Percentiles rank a stretch among this genome's conserved stretches.
These are phyloP conservation scores for Pugionium cornutum DNA, from an alignment of 345 rosid genomes.

Conservation along the genomic window DNA sequence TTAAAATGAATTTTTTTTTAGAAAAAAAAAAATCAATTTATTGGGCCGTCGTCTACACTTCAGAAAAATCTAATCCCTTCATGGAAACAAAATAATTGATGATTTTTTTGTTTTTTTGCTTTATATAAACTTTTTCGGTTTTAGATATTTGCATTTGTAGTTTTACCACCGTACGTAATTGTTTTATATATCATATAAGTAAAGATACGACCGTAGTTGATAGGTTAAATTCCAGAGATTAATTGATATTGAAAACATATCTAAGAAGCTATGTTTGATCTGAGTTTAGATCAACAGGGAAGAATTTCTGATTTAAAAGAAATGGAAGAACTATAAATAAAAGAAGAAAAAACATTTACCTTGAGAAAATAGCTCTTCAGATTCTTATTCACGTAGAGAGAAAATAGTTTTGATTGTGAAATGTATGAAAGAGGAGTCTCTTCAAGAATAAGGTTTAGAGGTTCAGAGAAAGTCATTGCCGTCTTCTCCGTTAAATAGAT, in stretches of 20 bases:
- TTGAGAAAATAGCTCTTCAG: conserved; percentile 31
- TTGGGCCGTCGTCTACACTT: conserved; percentile 18
- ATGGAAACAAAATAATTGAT: too few species aligned
- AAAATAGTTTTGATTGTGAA: not conserved
- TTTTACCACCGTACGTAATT: too few species aligned
- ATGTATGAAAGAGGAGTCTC: conserved; percentile 19
- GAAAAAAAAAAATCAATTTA: not conserved
- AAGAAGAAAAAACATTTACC: conserved; percentile 19
- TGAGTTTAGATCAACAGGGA: not conserved
- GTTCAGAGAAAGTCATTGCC: conserved; percentile 32
- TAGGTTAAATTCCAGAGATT: not conserved
- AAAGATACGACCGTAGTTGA: too few species aligned
- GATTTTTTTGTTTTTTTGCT: too few species aligned
- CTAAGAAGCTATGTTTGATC: not conserved
- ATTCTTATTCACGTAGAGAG: conserved; percentile 16
- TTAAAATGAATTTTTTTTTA: not conserved
- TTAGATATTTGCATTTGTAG: too few species aligned
- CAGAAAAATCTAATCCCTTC: not conserved
- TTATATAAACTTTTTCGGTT: too few species aligned
- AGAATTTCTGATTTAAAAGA: not conserved
- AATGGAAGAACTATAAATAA: not conserved
- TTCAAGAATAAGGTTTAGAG: conserved; percentile 36
- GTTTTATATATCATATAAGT: too few species aligned
- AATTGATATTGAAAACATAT: not conserved
- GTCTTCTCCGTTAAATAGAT: conserved; percentile 36